Base-by-base conservation (phyloP, 164 flowering plant genomes). In the Liquidambar formosana region DNA sequence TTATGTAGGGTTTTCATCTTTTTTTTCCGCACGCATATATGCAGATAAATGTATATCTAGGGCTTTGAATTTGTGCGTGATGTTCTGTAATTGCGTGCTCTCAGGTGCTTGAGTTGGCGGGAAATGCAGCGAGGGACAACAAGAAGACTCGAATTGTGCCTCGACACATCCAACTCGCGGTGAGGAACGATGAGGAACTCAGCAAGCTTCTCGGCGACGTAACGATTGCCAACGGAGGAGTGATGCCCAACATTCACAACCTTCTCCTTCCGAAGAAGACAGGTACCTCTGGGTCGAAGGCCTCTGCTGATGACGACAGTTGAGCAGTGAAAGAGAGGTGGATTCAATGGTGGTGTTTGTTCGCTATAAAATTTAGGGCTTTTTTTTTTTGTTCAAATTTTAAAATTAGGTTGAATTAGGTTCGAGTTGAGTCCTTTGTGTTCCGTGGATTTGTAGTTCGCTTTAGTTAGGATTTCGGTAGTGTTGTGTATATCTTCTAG, bases 211-310 rank as follows among this genome's bases (percentile, higher is more conserved):
- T 92, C 2, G 97, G 97, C 0, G 84, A 84, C 52, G 97, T 92
- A 6, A 92, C 97, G 0, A 92, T 92, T 58, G 97, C 97, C 12
- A 90, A 88, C 65, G 95, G 97, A 16, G 97, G 97, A 45, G 97
- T 89, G 38, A 88, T 92, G 93, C 97, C 97, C 18, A 92, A 92
- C 80, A 92, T 92, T 49, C 97, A 92, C 80, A 86, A 86, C 67
- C 83, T 88, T 33, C 78, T 92, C 15, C 82, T 92, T 4, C 97
- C 97, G 0, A 92, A 89, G 85, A 89, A 89, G 72, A 16, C 83
- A 2, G 84, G 77, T 1, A 6, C 63, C 47, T 71, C 79, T 33
- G 41, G 41, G 13, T 74, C 79, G 14, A 80, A 80, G 77, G 71
- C 73, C 19, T 41, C 74, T n/a, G 73, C 61, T 49, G 80, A 51